Base-by-base conservation (phyloP, 2,329 filamentous ascomycete species). In the Trichothecium sympodiale region DNA sequence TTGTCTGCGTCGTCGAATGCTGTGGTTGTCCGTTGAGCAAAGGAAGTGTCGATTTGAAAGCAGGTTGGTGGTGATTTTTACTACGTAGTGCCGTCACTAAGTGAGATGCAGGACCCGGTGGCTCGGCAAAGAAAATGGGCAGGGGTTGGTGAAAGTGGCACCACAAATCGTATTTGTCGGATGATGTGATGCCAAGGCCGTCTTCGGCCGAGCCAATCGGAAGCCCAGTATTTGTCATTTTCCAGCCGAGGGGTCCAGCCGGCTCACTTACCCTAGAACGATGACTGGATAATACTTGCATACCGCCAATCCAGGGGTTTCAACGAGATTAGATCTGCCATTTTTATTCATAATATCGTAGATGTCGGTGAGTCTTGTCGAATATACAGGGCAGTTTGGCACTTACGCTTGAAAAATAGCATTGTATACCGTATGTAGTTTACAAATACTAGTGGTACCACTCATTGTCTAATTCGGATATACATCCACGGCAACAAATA, bases 171-270 rank as follows among this genome's bases (percentile, higher is more conserved):
- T 12, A 34, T 13, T 35, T 28, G 12, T 36, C 29, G 35, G 32
- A 41, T 43, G 40, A 41, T 40, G 41, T 40, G 36, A 42, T 39
- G 35, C 31, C 23, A 40, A 33, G 38, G 35, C 38, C 36, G 17
- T 37, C 25, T 38, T 39, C 38, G 31, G 31, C 46, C 44, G 44
- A 46, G 37, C 46, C 46, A 48, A 64, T 64, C 48, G 57, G 34
- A 33, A 12, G 2, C 10, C 13, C 12, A 34, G 41, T 38, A 54
- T 59, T 59, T 50, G 46, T 58, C 50, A 58, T 48, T 37, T 10
- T 30, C 17, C 27, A n/a, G 38, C 35, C 33, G 23, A 27, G 33
- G 14, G 7, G 18, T 36, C 13, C 12, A n/a, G n/a, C n/a, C n/a
- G n/a, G n/a, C n/a, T n/a, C n/a, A 14, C 31, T 20, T 18, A 25